A percentile compares a stretch with the other conserved stretches of the same genome.
Conservation (phyloP, 768 basidiomycete species). For the Boletus edulis region DNA sequence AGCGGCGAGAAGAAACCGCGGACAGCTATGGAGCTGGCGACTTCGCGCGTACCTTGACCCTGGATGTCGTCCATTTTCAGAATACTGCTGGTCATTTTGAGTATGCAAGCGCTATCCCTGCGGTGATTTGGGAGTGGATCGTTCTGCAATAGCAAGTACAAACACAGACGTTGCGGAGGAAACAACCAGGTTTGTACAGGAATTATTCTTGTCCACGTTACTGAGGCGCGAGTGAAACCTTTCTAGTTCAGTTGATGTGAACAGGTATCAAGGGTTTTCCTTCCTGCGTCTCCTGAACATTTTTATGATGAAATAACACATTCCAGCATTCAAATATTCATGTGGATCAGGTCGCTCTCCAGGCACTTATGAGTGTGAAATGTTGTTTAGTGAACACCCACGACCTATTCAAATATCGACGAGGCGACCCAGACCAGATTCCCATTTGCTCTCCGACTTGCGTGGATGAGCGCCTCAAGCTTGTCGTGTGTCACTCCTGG, state of each 20-base stretch:
- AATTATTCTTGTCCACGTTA: not conserved
- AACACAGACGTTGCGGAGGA: not conserved
- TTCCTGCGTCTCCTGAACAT: not conserved
- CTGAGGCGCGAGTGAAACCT: slow-evolving; percentile 6
- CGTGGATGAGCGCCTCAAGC: slow-evolving; percentile 7
- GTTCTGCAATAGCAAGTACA: slow-evolving; percentile 1
- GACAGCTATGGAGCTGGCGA: slow-evolving; percentile 2
- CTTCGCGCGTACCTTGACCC: slow-evolving; percentile 11
- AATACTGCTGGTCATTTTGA: slow-evolving; percentile 1
- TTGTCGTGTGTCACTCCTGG: slow-evolving; percentile 7
- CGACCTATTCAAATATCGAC: not conserved
- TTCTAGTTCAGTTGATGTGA: not conserved
- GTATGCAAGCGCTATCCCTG: not conserved
- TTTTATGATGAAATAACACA: not conserved
- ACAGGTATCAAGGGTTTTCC: slow-evolving; percentile 1
- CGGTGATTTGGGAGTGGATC: slow-evolving; percentile 15
- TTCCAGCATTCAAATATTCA: slow-evolving; percentile 1
- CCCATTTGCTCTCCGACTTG: slow-evolving; percentile 4
- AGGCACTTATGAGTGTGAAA: slow-evolving; percentile 6
- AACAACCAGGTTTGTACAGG: slow-evolving; percentile 12
- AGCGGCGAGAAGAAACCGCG: slow-evolving; percentile 11
- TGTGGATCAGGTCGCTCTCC: slow-evolving; percentile 23
- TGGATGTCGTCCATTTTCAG: slow-evolving; percentile 3
- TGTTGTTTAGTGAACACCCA: not conserved
- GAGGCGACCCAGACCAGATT: slow-evolving; percentile 4